Conservation (phyloP, 2,329 filamentous ascomycete genomes). For the Pseudogymnoascus sp. region DNA sequence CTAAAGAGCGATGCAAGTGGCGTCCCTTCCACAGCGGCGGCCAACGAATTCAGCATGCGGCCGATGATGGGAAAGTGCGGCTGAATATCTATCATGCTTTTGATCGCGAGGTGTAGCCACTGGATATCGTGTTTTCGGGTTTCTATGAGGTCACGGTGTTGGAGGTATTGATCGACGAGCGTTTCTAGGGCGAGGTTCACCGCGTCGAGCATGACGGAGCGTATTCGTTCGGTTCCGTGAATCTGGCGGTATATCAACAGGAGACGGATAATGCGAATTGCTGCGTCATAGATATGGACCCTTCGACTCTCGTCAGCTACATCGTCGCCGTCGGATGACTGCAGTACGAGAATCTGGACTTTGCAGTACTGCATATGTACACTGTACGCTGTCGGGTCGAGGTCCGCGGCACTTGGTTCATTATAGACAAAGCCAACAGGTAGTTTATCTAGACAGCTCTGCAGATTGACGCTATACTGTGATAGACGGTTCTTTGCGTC, state of each 20-base stretch:
- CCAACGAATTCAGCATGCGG: neutral
- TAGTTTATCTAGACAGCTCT: neutral
- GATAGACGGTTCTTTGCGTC: neutral
- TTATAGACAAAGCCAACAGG: neutral
- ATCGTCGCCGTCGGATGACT: neutral
- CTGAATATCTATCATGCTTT: slow-evolving; percentile 4
- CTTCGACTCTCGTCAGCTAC: neutral
- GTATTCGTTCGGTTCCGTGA: slow-evolving; percentile 3
- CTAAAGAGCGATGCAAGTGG: neutral
- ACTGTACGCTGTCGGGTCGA: neutral
- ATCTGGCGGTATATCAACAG: slow-evolving; percentile 3
- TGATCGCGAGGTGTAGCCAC: slow-evolving; percentile 2
- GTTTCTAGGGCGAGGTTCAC: neutral
- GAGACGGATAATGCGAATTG: slow-evolving; percentile 4
- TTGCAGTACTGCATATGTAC: slow-evolving; percentile 9
- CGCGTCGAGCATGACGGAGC: slow-evolving; percentile 7
- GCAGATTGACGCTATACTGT: neutral
- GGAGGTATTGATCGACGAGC: neutral
- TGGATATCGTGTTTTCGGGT: neutral
- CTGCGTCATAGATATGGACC: neutral
- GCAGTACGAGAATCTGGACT: slow-evolving; percentile 7
- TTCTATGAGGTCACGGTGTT: neutral
- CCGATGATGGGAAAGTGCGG: slow-evolving; percentile 8
- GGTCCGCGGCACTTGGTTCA: neutral
- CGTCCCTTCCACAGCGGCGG: neutral